Evolutionary conservation across 164 flowering plant species (phyloP).

Genomic region (Magnolia kwangsiensis): DNA sequence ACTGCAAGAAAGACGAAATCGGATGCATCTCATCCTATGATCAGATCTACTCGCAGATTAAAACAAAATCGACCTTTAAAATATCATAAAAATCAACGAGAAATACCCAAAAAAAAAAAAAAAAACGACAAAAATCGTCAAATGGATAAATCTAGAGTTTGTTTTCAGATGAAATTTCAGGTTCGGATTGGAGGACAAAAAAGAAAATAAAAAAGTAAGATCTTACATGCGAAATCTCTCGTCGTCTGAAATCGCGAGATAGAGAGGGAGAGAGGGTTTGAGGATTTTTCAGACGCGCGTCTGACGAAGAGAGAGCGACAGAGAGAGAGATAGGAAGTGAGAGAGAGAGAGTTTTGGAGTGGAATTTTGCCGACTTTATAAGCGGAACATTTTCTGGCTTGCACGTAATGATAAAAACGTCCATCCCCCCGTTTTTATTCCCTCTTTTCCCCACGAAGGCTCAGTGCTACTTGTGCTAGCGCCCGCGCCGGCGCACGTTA

Average conservation of each 20-base stretch:
- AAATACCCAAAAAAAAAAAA: not conserved
- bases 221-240: conserved; percentile 10
- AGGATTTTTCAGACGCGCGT: not conserved
- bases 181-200: not conserved
- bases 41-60: not conserved
- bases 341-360: not conserved
- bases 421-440: not conserved
- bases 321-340: not conserved
- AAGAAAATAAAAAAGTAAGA: not conserved
- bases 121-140: not conserved
- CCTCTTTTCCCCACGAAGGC: not conserved
- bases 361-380: conserved; percentile 15
- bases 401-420: conserved; percentile 15
- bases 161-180: not conserved
- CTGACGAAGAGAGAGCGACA: not conserved
- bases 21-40: not conserved
- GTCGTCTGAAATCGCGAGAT: not conserved
- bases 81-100: no score
- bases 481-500: not conserved
- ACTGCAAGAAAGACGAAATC: not conserved
- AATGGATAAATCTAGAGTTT: not conserved
- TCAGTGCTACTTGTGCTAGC: not conserved
- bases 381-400: conserved; percentile 11
- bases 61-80: not conserved
- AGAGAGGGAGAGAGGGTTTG: not conserved